Evolutionary conservation across 306 rosid genomes (phyloP).

Genomic region (Acacia acuminata): DNA sequence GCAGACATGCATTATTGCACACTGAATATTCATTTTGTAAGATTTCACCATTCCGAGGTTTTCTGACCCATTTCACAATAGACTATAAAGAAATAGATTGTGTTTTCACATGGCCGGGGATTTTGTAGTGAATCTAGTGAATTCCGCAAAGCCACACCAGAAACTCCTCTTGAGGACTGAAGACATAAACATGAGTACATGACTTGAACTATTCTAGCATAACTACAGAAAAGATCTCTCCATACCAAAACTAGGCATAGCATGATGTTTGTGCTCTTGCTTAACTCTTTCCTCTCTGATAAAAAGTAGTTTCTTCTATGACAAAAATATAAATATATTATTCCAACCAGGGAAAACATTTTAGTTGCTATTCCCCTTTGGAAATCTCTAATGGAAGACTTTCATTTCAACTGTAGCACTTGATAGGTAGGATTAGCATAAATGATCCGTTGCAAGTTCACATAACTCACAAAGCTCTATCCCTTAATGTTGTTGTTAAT

Average conservation of each 20-base stretch:
- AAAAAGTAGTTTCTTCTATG: background rate
- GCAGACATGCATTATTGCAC: background rate
- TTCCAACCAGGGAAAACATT: background rate
- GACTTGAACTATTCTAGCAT: background rate
- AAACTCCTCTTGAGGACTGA: conserved; percentile 1
- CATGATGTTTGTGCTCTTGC: background rate
- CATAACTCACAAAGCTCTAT: background rate
- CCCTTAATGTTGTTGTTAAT: background rate
- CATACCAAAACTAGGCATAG: background rate
- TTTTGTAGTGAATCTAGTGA: background rate
- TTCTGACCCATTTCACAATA: conserved; percentile 8
- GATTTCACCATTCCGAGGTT: background rate
- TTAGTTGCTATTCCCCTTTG: background rate
- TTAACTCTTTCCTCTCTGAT: background rate
- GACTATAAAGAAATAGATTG: conserved; percentile 8
- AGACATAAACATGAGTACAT: conserved; percentile 18
- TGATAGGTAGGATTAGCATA: background rate
- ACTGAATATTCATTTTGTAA: conserved; percentile 12
- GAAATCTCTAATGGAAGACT: background rate
- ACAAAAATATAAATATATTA: background rate
- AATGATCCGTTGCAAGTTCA: background rate
- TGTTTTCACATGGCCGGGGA: conserved; percentile 2
- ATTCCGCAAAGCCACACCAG: conserved; percentile 5
- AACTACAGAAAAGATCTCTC: conserved; percentile 5
- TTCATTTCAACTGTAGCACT: background rate